phyloP scores from a whole-genome alignment of 108 stramenopile species.

The Fragilariopsis cylindrus region DNA sequence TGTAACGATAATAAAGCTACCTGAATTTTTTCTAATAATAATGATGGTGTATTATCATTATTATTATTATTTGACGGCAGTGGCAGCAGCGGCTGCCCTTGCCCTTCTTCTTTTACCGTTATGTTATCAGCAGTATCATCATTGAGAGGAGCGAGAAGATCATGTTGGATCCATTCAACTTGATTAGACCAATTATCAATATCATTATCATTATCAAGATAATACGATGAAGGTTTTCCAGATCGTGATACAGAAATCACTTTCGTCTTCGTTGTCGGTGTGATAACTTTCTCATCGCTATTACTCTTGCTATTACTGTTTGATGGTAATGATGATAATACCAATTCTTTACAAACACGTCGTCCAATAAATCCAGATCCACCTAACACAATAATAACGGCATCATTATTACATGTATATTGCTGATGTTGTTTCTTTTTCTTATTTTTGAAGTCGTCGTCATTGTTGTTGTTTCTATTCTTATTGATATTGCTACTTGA shows the following conservation, averaged over 20 bases:
- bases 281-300: not conserved
- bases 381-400: conserved; percentile 6
- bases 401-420: too few relatives aligned
- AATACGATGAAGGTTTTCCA: conserved; percentile 15
- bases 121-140: not conserved
- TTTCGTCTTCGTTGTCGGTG: not conserved
- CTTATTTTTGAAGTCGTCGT: too few relatives aligned
- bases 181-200: not conserved
- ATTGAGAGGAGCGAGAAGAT: not conserved
- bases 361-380: conserved; percentile 29
- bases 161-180: conserved; percentile 22
- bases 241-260: conserved; percentile 16
- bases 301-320: too few relatives aligned
- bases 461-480: too few relatives aligned
- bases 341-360: conserved; percentile 15
- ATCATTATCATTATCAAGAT: not conserved
- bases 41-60: too few relatives aligned
- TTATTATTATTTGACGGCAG: too few relatives aligned
- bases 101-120: not conserved
- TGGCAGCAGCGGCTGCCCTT: not conserved
- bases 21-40: too few relatives aligned
- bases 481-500: too few relatives aligned
- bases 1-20: too few relatives aligned
- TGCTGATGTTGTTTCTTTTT: too few relatives aligned
- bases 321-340: too few relatives aligned